A percentile compares a stretch with the other conserved stretches of the same genome.
phyloP scores from a whole-genome alignment of 768 basidiomycete species.

The Lentinula boryana region DNA sequence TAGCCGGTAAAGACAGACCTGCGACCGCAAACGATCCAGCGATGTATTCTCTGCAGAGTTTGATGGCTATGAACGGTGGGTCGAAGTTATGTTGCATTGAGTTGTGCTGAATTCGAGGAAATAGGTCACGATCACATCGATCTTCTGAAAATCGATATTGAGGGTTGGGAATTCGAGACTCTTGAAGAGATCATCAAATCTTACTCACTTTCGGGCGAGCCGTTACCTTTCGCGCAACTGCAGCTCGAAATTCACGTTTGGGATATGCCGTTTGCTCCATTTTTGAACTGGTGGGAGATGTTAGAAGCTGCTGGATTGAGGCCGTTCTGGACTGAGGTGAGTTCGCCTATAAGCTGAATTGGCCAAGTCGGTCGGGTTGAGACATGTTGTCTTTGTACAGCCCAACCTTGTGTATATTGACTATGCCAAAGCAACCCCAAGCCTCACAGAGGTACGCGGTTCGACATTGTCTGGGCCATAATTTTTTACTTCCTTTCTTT shows the following conservation, averaged over 20 bases:
- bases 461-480: background rate
- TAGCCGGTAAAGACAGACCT: slow-evolving; percentile 40
- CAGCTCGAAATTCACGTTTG: slow-evolving; percentile 63
- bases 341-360: background rate
- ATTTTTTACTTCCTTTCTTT: background rate
- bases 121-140: slow-evolving; percentile 63
- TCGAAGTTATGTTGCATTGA: background rate
- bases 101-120: background rate
- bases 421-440: slow-evolving; percentile 43
- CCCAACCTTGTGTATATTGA: slow-evolving; percentile 55
- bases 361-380: background rate
- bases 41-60: slow-evolving; percentile 56
- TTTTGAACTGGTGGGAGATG: slow-evolving; percentile 65
- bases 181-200: slow-evolving; percentile 41
- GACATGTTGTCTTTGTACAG: slow-evolving; percentile 17
- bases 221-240: slow-evolving; percentile 67
- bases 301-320: slow-evolving; percentile 63
- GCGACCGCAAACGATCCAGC: slow-evolving; percentile 23
- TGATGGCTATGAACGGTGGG: slow-evolving; percentile 61
- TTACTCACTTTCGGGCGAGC: slow-evolving; percentile 40
- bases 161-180: slow-evolving; percentile 62
- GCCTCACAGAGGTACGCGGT: slow-evolving; percentile 39
- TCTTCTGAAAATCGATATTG: slow-evolving; percentile 68
- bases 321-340: slow-evolving; percentile 64
- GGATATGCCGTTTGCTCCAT: slow-evolving; percentile 41